phyloP scores from a whole-genome alignment of 108 stramenopile genomes.

The Cyclotella kingstonii region DNA sequence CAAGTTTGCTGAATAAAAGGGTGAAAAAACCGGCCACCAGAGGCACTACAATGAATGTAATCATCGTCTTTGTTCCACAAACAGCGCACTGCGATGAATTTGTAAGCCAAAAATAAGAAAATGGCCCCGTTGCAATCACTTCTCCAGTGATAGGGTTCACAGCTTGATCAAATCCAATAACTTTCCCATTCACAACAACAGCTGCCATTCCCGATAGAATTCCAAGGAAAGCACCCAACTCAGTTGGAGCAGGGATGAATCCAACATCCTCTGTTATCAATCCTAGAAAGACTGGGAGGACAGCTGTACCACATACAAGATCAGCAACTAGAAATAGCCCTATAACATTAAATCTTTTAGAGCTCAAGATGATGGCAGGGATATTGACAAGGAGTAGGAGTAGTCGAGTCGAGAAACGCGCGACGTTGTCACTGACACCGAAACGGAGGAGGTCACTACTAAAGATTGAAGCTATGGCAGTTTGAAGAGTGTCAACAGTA shows the following conservation, averaged over 20 bases:
- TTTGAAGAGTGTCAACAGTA: slow-evolving; percentile 72
- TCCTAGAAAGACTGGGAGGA: slow-evolving; percentile 73
- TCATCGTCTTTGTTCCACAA: slow-evolving; percentile 71
- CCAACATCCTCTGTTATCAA: slow-evolving; percentile 56
- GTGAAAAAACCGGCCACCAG: slow-evolving; percentile 46
- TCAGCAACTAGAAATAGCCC: slow-evolving; percentile 78
- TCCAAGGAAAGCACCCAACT: slow-evolving; percentile 70
- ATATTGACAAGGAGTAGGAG: slow-evolving; percentile 61
- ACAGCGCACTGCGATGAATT: slow-evolving; percentile 69
- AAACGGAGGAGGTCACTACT: slow-evolving; percentile 53
- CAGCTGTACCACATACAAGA: slow-evolving; percentile 73
- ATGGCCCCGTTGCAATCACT: slow-evolving; percentile 42
- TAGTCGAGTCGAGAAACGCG: slow-evolving; percentile 38
- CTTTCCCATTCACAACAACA: slow-evolving; percentile 62
- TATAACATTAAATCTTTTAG: slow-evolving; percentile 62
- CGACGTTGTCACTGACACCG: slow-evolving; percentile 40
- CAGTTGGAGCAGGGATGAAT: slow-evolving; percentile 66
- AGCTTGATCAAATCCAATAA: slow-evolving; percentile 55
- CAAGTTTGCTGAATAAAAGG: slow-evolving; percentile 59
- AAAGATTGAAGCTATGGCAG: slow-evolving; percentile 60
- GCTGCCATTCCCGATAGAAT: slow-evolving; percentile 57
- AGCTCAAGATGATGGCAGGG: slow-evolving; percentile 57
- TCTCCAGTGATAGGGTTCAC: slow-evolving; percentile 45
- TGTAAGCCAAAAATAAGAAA: slow-evolving; percentile 77
- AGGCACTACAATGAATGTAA: slow-evolving; percentile 76